These are phyloP conservation scores for Pulveroboletus sp. DNA, from an alignment of 768 basidiomycete genomes.

Conservation along the genomic window DNA sequence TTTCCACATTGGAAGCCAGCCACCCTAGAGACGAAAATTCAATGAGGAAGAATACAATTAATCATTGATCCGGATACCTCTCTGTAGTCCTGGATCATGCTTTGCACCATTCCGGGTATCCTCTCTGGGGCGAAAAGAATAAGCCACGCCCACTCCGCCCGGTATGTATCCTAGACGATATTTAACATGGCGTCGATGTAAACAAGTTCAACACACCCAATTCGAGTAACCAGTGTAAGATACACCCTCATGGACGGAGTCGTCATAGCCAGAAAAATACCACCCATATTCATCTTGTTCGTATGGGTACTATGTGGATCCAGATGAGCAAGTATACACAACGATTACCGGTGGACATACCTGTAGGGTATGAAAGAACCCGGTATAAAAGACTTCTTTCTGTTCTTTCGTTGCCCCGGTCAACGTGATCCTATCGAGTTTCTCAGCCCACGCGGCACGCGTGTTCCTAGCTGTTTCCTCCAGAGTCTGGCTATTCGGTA, in stretches of 20 bases:
- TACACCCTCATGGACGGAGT: slow-evolving; percentile 56
- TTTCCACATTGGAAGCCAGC: slow-evolving; percentile 92
- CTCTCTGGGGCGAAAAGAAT: slow-evolving; percentile 76
- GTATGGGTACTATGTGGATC: slow-evolving; percentile 60
- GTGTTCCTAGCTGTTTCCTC: slow-evolving; percentile 50
- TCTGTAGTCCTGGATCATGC: slow-evolving; percentile 77
- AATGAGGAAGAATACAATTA: not conserved
- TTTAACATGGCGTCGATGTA: not conserved
- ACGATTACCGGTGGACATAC: slow-evolving; percentile 25
- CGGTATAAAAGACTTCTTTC: slow-evolving; percentile 57
- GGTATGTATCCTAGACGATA: slow-evolving; percentile 66
- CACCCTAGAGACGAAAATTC: slow-evolving; percentile 40
- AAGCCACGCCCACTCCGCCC: slow-evolving; percentile 77
- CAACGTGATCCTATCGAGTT: slow-evolving; percentile 50
- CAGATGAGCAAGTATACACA: not conserved
- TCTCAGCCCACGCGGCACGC: slow-evolving; percentile 55
- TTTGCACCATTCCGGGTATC: slow-evolving; percentile 70
- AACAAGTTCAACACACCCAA: slow-evolving; percentile 47
- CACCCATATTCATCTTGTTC: slow-evolving; percentile 63
- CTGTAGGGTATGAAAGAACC: slow-evolving; percentile 61
- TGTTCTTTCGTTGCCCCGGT: slow-evolving; percentile 47
- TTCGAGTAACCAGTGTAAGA: slow-evolving; percentile 82
- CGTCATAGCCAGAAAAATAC: slow-evolving; percentile 81
- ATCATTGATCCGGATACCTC: slow-evolving; percentile 40
- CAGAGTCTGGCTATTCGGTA: slow-evolving; percentile 44